Evolutionary conservation across 768 basidiomycete genomes (phyloP).

Genomic region (Suillus tomentosus): DNA sequence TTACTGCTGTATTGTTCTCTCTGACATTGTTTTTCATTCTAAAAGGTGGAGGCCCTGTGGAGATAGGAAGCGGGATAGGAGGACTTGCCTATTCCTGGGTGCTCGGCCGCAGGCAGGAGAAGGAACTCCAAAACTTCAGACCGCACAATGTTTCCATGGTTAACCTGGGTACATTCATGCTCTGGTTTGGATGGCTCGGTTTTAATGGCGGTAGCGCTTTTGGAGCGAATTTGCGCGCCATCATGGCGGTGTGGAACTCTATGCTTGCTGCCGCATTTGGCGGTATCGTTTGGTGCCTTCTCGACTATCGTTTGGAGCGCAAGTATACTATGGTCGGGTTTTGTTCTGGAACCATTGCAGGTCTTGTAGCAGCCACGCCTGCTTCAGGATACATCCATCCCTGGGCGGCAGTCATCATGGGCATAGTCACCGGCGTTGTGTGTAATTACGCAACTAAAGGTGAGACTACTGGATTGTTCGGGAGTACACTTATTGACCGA

Average conservation of each 20-base stretch:
- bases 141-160: slow-evolving; percentile 89
- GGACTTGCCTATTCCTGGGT: slow-evolving; percentile 88
- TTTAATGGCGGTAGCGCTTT: slow-evolving; percentile 92
- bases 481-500: slow-evolving; percentile 15
- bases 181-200: slow-evolving; percentile 89
- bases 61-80: slow-evolving; percentile 82
- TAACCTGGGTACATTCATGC: slow-evolving; percentile 79
- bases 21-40: slow-evolving; percentile 2
- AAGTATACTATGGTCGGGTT: slow-evolving; percentile 92
- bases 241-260: slow-evolving; percentile 86
- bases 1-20: slow-evolving; percentile 4
- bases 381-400: slow-evolving; percentile 80
- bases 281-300: slow-evolving; percentile 79
- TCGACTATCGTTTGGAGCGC: slow-evolving; percentile 77
- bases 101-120: slow-evolving; percentile 77
- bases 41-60: slow-evolving; percentile 82
- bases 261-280: slow-evolving; percentile 84
- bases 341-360: slow-evolving; percentile 86
- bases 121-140: slow-evolving; percentile 75
- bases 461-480: slow-evolving; percentile 34
- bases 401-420: slow-evolving; percentile 77
- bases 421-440: slow-evolving; percentile 66
- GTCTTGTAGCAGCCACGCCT: slow-evolving; percentile 87
- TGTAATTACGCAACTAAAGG: slow-evolving; percentile 87
- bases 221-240: slow-evolving; percentile 83